Conservation (phyloP, 164 flowering plant species). For the Pachysandra terminalis region DNA sequence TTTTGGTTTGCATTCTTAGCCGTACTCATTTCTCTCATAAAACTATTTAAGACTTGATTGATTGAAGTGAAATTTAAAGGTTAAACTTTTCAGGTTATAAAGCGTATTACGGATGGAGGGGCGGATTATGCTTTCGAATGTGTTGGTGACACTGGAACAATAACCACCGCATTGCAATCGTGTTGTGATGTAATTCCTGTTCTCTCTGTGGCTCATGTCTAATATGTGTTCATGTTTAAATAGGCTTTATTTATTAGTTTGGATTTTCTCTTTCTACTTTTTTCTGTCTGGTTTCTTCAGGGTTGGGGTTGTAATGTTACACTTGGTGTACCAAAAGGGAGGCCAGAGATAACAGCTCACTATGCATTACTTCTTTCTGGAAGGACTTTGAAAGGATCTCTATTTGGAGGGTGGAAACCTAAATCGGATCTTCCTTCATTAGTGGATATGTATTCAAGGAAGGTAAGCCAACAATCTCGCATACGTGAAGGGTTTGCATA, state of each 20-base stretch:
- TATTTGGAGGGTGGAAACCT: conserved; percentile 95
- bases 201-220: background rate
- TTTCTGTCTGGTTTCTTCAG: conserved; percentile 25
- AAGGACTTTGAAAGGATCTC: conserved; percentile 77
- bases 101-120: conserved; percentile 79
- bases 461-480: conserved; percentile 36
- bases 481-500: background rate
- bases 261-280: background rate
- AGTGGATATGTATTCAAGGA: conserved; percentile 69
- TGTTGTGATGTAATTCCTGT: conserved; percentile 66
- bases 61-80: background rate
- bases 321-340: conserved; percentile 91
- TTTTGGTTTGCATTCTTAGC: background rate
- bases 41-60: background rate
- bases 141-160: conserved; percentile 73
- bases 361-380: conserved; percentile 73
- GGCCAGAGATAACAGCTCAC: conserved; percentile 80
- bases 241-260: background rate
- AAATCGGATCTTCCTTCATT: conserved; percentile 81
- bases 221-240: background rate
- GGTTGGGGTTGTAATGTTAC: conserved; percentile 97
- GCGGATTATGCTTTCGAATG: conserved; percentile 95
- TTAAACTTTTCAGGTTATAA: conserved; percentile 58
- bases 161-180: conserved; percentile 84
- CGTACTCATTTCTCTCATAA: background rate